Evolutionary conservation across 441 rosid species (phyloP), one percentile per base, ranked within the genome.

Genomic region (Viola pubescens): DNA sequence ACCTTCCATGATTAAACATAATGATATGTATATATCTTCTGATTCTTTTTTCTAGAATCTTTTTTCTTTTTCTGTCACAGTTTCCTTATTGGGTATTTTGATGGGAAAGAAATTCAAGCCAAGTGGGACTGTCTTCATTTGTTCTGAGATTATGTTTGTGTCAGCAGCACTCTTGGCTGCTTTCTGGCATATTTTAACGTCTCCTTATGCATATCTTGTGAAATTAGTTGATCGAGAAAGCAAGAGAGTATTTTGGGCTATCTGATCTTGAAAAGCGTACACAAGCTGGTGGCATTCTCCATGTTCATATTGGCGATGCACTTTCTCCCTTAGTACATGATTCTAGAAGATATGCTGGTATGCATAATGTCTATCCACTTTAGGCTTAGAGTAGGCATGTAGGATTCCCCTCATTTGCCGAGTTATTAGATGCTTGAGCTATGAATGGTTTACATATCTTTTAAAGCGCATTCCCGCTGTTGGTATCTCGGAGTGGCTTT

Each of bases 231-330:
- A 81, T 88, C 63, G 79, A 81, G 56, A 82, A 83, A 74, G 83
- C 88, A 51, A 77, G 94, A 73, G 74, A 75, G 13, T 77, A 77
- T 76, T 79, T 88, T 19, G 89, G 81, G 13, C 71, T 85, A 34
- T 82, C 94, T 34, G 87, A 79, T 11, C 76, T 88, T 53, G 98
- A 88, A 77, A 75, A 63, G 67, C 74, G 64, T 5, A 86, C 78
- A 59, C 40, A 68, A 56, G 64, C 75, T 62, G 87, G 88, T 4
- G 95, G 95, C 54, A 34, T 60, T 12, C 84, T 91, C 53, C 53
- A 49, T 42, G 77, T 91, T 71, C 80, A 6, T 65, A 62, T 81
- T 58, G 91, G 79, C 12, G 89, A 91, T 69, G 95, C 80, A 34
- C 80, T 89, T 38, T 69, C 74, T 48, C 74, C 85, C 54, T 53